These are phyloP conservation scores for Rhynchospora breviuscula DNA, from an alignment of 176 grass and related monocot genomes.

Conservation along the genomic window DNA sequence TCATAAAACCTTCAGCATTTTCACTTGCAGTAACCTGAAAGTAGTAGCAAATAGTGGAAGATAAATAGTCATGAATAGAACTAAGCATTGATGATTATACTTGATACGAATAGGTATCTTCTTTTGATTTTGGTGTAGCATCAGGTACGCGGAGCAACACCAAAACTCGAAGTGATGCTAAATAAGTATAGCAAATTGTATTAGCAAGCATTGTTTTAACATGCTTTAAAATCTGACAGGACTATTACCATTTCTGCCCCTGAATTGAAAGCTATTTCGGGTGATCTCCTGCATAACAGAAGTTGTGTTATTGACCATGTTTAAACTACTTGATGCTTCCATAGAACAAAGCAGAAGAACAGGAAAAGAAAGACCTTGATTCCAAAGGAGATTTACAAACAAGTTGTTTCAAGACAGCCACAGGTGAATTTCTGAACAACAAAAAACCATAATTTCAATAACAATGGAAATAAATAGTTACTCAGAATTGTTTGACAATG, in stretches of 20 bases:
- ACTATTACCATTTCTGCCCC: constrained; percentile 36
- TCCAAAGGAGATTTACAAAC: not conserved
- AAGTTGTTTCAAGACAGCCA: not conserved
- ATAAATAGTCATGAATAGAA: constrained; percentile 21
- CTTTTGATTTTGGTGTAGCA: not conserved
- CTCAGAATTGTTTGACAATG: not conserved
- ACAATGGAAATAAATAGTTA: not conserved
- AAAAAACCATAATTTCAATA: not conserved
- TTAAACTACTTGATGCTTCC: not conserved
- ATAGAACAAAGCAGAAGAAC: not conserved
- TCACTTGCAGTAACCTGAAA: constrained; percentile 42
- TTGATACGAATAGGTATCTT: not conserved
- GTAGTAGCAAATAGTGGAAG: constrained; percentile 26
- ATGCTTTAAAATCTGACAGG: constrained; percentile 10
- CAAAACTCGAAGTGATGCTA: not conserved
- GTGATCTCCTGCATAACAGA: constrained; percentile 63
- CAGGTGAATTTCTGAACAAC: not conserved
- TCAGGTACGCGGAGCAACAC: not conserved
- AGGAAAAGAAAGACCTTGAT: not conserved
- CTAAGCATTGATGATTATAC: not conserved
- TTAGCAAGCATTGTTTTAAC: constrained; percentile 2
- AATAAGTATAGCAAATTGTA: not conserved
- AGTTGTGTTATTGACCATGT: constrained; percentile 28
- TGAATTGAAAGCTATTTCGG: constrained; percentile 28
- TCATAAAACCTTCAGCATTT: constrained; percentile 32